These are phyloP conservation scores for Flaveria brownii DNA, from an alignment of 129 eudicot species.

Conservation along the genomic window DNA sequence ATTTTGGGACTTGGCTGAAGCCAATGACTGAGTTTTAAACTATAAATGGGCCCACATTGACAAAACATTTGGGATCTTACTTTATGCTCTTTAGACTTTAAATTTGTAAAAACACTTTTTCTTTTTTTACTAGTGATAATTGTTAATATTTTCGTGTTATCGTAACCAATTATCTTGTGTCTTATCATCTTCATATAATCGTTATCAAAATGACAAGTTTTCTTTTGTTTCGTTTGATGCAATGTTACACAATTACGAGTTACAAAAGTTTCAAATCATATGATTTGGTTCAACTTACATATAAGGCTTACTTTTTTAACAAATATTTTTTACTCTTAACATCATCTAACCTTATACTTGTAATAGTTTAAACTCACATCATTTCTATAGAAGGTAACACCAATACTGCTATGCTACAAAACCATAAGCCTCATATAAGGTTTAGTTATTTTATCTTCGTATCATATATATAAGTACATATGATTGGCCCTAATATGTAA, in stretches of 20 bases:
- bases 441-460: too few relatives aligned
- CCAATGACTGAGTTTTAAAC: conserved; percentile 17
- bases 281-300: too few relatives aligned
- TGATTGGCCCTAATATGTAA: not conserved
- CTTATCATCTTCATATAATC: not conserved
- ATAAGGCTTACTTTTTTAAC: too few relatives aligned
- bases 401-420: too few relatives aligned
- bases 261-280: too few relatives aligned
- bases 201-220: not conserved
- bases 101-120: not conserved
- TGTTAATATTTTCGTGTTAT: not conserved
- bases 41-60: conserved; percentile 30
- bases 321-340: too few relatives aligned
- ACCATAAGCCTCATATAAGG: too few relatives aligned
- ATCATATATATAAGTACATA: too few relatives aligned
- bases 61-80: conserved; percentile 8
- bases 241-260: too few relatives aligned
- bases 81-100: conserved; percentile 1
- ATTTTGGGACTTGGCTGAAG: not conserved
- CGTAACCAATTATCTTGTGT: not conserved
- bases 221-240: not conserved
- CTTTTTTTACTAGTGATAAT: not conserved
- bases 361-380: too few relatives aligned
- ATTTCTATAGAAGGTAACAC: too few relatives aligned
- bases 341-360: too few relatives aligned